Conservation (phyloP, 192 early-diverging fungal species). For the Gigaspora rosea region DNA sequence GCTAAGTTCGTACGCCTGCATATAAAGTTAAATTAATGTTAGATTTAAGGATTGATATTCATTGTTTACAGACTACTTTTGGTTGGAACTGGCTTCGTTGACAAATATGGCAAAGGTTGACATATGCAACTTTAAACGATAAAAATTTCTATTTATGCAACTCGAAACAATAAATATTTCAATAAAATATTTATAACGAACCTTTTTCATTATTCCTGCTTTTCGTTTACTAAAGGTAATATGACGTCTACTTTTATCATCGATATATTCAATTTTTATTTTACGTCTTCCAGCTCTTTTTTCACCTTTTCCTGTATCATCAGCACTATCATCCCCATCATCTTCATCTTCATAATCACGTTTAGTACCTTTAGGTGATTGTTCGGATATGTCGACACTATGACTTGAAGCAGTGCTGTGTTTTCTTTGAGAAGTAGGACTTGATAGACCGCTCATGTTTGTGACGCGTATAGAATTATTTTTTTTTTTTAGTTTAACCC, state of each 20-base stretch:
- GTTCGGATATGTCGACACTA: constrained; percentile 24
- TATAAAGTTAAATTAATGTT: neutral
- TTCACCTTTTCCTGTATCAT: constrained; percentile 52
- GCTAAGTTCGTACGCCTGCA: constrained; percentile 85
- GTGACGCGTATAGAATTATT: constrained; percentile 12
- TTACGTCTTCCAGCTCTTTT: constrained; percentile 85
- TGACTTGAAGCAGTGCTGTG: constrained; percentile 14
- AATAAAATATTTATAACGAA: neutral
- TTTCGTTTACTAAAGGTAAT: constrained; percentile 96
- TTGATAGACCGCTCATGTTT: neutral
- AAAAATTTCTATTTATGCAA: neutral
- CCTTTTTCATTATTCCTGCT: constrained; percentile 98
- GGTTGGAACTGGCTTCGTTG: neutral
- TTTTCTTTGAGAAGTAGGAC: constrained; percentile 19
- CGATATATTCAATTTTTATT: constrained; percentile 96
- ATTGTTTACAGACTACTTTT: neutral
- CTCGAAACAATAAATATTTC: neutral
- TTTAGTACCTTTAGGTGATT: constrained; percentile 31
- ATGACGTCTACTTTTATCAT: constrained; percentile 89
- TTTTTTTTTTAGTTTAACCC: constrained; percentile 5
- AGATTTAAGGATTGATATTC: neutral
- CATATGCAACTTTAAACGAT: neutral
- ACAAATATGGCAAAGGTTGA: neutral
- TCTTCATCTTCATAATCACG: constrained; percentile 51
- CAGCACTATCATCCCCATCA: constrained; percentile 67